These are phyloP conservation scores for Cladophialophora exuberans DNA, from an alignment of 2,329 filamentous ascomycete genomes.

Conservation along the genomic window DNA sequence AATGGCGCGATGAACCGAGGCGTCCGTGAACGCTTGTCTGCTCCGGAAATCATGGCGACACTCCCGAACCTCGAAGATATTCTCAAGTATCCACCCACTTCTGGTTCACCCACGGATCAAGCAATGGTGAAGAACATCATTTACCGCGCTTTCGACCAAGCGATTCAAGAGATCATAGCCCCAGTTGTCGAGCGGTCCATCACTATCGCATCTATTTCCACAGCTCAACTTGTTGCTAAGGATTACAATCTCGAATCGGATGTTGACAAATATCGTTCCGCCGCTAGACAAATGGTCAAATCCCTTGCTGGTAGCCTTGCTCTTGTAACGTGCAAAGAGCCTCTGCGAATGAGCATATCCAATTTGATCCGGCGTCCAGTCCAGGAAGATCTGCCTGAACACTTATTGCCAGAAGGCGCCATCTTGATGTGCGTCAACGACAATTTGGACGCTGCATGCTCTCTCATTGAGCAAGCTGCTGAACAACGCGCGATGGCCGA, in stretches of 20 bases:
- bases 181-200: conserved; percentile 97
- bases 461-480: conserved; percentile 91
- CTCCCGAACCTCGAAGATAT: conserved; percentile 82
- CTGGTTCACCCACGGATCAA: conserved; percentile 75
- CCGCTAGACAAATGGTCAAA: conserved; percentile 92
- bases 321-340: conserved; percentile 97
- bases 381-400: conserved; percentile 51
- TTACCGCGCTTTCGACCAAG: conserved; percentile 80
- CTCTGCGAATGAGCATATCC: conserved; percentile 91
- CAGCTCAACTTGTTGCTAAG: conserved; percentile 91
- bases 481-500: conserved; percentile 91
- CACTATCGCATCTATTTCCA: conserved; percentile 96
- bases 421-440: conserved; percentile 99
- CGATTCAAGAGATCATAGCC: conserved; percentile 93
- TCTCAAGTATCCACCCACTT: conserved; percentile 76
- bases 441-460: conserved; percentile 90
- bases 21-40: conserved; percentile 73
- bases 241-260: conserved; percentile 94
- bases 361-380: conserved; percentile 91
- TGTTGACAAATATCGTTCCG: conserved; percentile 80
- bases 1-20: conserved; percentile 69
- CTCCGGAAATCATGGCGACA: conserved; percentile 74
- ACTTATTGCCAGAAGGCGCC: conserved; percentile 86
- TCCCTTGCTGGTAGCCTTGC: conserved; percentile 91
- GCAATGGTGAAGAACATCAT: conserved; percentile 73